A percentile compares a stretch with the other conserved stretches of the same genome.
These are phyloP conservation scores for Skeletonema marinoi DNA, from an alignment of 108 stramenopile genomes.

Conservation along the genomic window DNA sequence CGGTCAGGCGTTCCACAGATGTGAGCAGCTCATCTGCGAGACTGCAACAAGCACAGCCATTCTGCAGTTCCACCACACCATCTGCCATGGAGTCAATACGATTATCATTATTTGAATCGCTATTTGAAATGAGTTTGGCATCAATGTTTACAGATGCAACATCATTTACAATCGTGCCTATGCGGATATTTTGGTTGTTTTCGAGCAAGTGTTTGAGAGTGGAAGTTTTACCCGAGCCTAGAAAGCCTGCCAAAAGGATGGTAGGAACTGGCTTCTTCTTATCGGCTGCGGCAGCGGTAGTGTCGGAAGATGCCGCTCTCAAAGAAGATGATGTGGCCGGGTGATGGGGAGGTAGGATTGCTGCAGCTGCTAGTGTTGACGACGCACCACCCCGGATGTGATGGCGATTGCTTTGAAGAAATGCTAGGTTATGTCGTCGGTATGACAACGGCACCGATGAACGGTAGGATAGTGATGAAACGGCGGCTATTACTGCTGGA, in stretches of 20 bases:
- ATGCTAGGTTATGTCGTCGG: background rate
- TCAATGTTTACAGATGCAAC: constrained; percentile 97
- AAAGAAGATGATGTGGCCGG: background rate
- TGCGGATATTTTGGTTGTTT: constrained; percentile 62
- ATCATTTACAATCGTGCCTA: constrained; percentile 97
- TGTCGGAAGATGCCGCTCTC: background rate
- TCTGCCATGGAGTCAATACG: background rate
- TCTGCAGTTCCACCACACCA: constrained; percentile 84
- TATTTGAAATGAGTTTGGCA: constrained; percentile 81
- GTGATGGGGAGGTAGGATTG: background rate
- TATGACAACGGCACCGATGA: background rate
- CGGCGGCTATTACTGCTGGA: background rate
- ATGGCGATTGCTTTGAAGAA: background rate
- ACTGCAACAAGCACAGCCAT: constrained; percentile 95
- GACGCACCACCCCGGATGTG: background rate
- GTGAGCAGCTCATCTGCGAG: constrained; percentile 88
- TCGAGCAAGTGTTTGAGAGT: constrained; percentile 88
- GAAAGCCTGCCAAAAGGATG: constrained; percentile 91
- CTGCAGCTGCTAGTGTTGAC: background rate
- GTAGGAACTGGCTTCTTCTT: constrained; percentile 62
- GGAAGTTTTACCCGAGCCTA: constrained; percentile 95
- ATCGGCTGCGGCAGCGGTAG: background rate
- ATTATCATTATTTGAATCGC: constrained; percentile 1
- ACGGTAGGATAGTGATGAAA: background rate
- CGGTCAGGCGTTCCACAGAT: constrained; percentile 54